phyloP scores from a whole-genome alignment of 495 filamentous ascomycete species.

The Lichenothelia convexa region DNA sequence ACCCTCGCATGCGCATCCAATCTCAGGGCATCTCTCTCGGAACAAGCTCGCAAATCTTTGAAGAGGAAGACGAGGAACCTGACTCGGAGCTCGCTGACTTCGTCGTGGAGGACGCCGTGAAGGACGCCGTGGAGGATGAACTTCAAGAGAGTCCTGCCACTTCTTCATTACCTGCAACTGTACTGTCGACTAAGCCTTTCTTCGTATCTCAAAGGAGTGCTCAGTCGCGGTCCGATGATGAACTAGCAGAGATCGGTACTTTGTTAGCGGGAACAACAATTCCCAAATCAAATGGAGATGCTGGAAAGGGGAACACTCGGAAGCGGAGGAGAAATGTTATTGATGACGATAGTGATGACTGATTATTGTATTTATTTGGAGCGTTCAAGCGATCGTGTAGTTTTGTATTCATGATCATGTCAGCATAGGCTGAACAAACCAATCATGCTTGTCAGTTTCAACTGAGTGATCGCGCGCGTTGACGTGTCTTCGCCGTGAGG shows the following conservation, averaged over 20 bases:
- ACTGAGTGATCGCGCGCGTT: too few species aligned
- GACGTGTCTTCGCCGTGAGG: too few species aligned
- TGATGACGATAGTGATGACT: too few species aligned
- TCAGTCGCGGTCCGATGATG: background rate
- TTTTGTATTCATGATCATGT: too few species aligned
- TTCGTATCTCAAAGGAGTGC: background rate
- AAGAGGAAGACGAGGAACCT: conserved; percentile 11
- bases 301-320: too few species aligned
- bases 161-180: background rate
- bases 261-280: too few species aligned
- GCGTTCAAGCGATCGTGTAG: too few species aligned
- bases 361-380: too few species aligned
- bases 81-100: conserved; percentile 15
- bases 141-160: background rate
- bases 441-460: too few species aligned
- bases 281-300: too few species aligned
- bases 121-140: conserved; percentile 1
- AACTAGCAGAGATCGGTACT: background rate
- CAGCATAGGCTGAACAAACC: too few species aligned
- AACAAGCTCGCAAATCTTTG: conserved; percentile 12
- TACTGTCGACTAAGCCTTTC: background rate
- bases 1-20: conserved; percentile 10
- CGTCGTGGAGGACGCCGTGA: conserved; percentile 6
- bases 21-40: conserved; percentile 16
- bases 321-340: too few species aligned